A percentile compares a stretch with the other conserved stretches of the same genome.
phyloP scores from a whole-genome alignment of 192 early-diverging fungal species.

The Coemansia sp. region DNA sequence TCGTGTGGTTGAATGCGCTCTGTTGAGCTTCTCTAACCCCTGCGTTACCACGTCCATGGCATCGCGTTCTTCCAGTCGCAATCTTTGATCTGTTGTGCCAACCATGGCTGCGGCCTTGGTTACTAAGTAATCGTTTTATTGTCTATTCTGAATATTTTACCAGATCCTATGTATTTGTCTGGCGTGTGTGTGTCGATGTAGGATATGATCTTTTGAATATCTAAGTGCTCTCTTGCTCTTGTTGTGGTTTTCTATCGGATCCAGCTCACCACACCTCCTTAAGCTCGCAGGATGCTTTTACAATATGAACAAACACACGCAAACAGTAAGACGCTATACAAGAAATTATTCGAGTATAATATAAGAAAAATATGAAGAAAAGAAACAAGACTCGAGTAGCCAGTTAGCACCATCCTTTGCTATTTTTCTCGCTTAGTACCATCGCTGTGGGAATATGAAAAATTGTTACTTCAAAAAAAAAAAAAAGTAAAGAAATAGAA shows the following conservation, averaged over 20 bases:
- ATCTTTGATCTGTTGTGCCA: conserved; percentile 6
- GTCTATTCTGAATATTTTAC: background rate
- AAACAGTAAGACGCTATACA: background rate
- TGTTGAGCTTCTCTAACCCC: conserved; percentile 34
- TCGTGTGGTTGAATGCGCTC: background rate
- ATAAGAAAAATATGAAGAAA: background rate
- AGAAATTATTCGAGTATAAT: background rate
- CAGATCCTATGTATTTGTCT: background rate
- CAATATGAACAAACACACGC: background rate
- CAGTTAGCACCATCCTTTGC: background rate
- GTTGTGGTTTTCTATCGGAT: background rate
- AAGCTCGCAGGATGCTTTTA: background rate
- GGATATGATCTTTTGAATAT: too few species aligned
- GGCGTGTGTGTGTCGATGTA: too few species aligned
- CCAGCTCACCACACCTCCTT: background rate
- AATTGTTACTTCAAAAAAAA: background rate
- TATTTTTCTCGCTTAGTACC: background rate
- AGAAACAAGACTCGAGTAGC: background rate
- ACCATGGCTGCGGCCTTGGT: conserved; percentile 3
- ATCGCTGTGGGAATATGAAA: background rate
- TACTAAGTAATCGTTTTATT: background rate
- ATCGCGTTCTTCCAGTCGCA: background rate
- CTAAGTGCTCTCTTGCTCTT: too few species aligned
- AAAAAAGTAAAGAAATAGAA: background rate
- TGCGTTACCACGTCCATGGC: conserved; percentile 35